phyloP scores from a whole-genome alignment of 805 yeast species.

The Spathaspora sp. region DNA sequence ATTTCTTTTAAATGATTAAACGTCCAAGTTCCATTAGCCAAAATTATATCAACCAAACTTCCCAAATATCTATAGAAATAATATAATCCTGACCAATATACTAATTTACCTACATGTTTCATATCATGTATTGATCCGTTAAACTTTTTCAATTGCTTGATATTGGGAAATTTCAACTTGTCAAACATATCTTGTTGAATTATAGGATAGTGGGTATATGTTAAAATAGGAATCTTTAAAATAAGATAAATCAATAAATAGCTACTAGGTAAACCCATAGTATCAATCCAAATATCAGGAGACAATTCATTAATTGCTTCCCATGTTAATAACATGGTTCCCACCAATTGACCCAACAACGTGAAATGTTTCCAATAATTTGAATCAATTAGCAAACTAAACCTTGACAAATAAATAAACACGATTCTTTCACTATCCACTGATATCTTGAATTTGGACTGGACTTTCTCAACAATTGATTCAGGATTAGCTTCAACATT shows the following conservation, averaged over 20 bases:
- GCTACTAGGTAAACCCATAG: conserved; percentile 89
- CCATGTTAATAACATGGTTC: conserved; percentile 62
- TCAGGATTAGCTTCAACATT: conserved; percentile 48
- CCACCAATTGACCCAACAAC: conserved; percentile 81
- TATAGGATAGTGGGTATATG: conserved; percentile 94
- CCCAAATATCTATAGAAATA: conserved; percentile 65
- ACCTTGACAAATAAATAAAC: conserved; percentile 54
- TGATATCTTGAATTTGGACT: conserved; percentile 51
- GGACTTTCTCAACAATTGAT: conserved; percentile 49
- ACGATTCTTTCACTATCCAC: conserved; percentile 53
- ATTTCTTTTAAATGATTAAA: conserved; percentile 61
- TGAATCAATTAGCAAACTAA: conserved; percentile 62
- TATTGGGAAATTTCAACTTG: conserved; percentile 40
- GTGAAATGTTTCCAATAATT: conserved; percentile 76
- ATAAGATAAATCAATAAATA: conserved; percentile 61
- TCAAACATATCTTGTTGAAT: conserved; percentile 84
- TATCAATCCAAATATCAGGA: conserved; percentile 93
- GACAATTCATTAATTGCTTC: conserved; percentile 66
- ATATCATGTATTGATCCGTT: neutral
- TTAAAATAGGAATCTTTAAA: conserved; percentile 68
- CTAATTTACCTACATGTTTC: conserved; percentile 25
- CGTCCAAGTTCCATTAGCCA: conserved; percentile 93
- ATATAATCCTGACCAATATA: conserved; percentile 74
- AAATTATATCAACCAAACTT: conserved; percentile 56
- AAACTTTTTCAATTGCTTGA: neutral